Conservation (phyloP, 352 stramenopile species). For the Pythium periplocum region DNA sequence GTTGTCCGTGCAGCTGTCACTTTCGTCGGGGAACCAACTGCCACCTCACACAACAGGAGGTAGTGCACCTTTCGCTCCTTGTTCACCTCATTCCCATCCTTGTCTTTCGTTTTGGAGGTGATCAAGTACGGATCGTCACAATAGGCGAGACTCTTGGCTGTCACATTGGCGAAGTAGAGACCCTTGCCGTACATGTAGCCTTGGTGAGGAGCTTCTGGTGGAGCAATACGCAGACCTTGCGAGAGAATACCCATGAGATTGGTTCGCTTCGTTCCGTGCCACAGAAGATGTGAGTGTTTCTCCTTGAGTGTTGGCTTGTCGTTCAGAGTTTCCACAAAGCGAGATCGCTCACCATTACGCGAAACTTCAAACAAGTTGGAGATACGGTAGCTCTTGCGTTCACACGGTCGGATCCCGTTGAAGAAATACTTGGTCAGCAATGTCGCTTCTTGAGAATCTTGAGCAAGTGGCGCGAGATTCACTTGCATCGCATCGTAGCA, state of each 20-base stretch:
- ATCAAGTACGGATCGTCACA: slow-evolving; percentile 54
- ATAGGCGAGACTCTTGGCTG: slow-evolving; percentile 75
- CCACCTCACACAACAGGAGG: slow-evolving; percentile 70
- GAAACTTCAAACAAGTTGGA: slow-evolving; percentile 63
- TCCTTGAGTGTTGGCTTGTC: slow-evolving; percentile 28
- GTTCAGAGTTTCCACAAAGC: slow-evolving; percentile 39
- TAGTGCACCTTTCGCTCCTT: slow-evolving; percentile 56
- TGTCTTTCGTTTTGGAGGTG: slow-evolving; percentile 18
- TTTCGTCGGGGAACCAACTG: slow-evolving; percentile 38
- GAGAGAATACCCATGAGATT: slow-evolving; percentile 86
- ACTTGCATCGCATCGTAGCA: slow-evolving; percentile 75
- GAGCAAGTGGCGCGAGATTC: slow-evolving; percentile 27
- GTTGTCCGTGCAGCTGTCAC: slow-evolving; percentile 12
- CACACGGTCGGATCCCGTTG: slow-evolving; percentile 24
- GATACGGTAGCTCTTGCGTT: slow-evolving; percentile 37
- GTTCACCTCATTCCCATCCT: slow-evolving; percentile 28
- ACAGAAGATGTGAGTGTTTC: slow-evolving; percentile 59
- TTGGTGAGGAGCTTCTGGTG: slow-evolving; percentile 73
- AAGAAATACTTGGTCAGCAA: slow-evolving; percentile 65
- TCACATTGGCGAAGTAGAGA: slow-evolving; percentile 81
- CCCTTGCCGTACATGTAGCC: slow-evolving; percentile 85
- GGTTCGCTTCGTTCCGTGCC: slow-evolving; percentile 79
- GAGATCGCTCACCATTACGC: slow-evolving; percentile 46
- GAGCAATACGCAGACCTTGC: slow-evolving; percentile 81
- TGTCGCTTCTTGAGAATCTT: slow-evolving; percentile 30